phyloP scores from a whole-genome alignment of 768 basidiomycete species.

The Suillus alpinus region DNA sequence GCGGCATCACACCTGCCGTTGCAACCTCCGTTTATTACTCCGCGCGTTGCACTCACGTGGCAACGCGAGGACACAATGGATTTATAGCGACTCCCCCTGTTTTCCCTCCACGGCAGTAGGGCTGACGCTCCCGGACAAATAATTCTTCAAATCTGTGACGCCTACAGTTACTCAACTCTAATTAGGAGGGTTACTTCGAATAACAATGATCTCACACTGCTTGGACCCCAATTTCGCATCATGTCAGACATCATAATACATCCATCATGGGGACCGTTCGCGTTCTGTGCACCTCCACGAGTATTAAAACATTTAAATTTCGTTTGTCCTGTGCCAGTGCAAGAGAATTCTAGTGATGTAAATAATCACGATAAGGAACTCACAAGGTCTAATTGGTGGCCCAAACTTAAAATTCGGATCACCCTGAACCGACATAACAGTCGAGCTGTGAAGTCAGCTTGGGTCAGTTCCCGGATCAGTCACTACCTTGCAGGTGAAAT shows the following conservation, averaged over 20 bases:
- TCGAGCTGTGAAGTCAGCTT: not conserved
- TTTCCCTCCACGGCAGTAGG: not conserved
- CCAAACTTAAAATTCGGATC: not conserved
- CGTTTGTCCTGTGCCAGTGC: no score
- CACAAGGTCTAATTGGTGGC: not conserved
- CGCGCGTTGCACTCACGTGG: not conserved
- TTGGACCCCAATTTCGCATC: not conserved
- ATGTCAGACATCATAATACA: not conserved
- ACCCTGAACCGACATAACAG: not conserved
- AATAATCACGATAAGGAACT: not conserved
- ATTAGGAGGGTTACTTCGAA: constrained; percentile 2
- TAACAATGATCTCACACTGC: not conserved
- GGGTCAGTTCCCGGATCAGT: not conserved
- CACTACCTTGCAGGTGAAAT: not conserved
- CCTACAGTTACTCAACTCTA: not conserved
- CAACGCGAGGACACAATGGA: not conserved
- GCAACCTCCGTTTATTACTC: not conserved
- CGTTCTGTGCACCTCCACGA: not conserved
- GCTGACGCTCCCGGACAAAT: not conserved
- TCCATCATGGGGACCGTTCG: not conserved
- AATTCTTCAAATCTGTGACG: not conserved
- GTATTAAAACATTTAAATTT: not conserved
- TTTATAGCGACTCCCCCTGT: not conserved
- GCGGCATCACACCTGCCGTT: constrained; percentile 2
- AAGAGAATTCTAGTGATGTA: not conserved